Percentiles rank a stretch among this genome's conserved stretches.
These are phyloP conservation scores for Pinguiococcus pyrenoidosus DNA, from an alignment of 108 stramenopile genomes.

Conservation along the genomic window DNA sequence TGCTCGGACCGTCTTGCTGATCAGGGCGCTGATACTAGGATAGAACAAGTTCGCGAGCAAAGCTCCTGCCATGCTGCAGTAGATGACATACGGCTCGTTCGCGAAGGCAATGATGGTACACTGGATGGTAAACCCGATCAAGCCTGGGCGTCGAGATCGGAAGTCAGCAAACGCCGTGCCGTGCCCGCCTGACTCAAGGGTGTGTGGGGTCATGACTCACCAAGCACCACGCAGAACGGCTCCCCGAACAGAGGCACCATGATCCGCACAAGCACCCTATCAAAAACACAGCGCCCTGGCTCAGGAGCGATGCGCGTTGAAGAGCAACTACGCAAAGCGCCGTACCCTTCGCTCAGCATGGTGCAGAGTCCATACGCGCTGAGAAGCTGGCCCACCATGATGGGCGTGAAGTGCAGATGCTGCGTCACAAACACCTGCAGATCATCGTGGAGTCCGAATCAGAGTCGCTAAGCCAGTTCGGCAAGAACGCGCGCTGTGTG, in stretches of 20 bases:
- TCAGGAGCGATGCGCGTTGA: not conserved
- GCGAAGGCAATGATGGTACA: conserved; percentile 73
- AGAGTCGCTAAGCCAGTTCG: no score
- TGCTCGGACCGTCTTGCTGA: conserved; percentile 57
- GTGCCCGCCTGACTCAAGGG: no score
- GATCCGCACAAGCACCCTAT: conserved; percentile 68
- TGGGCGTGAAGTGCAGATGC: conserved; percentile 57
- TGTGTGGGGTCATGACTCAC: no score
- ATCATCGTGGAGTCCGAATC: no score
- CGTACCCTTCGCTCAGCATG: conserved; percentile 69
- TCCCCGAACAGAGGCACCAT: conserved; percentile 68
- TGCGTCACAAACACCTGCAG: conserved; percentile 46
- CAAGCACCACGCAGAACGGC: no score
- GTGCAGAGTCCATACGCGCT: conserved; percentile 73
- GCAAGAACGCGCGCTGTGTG: no score
- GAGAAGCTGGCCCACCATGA: conserved; percentile 75
- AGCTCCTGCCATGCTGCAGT: conserved; percentile 51
- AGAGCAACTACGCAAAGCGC: not conserved
- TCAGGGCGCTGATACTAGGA: conserved; percentile 63
- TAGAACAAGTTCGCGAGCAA: conserved; percentile 67
- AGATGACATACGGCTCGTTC: conserved; percentile 46
- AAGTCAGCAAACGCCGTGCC: no score
- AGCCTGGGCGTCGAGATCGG: conserved; percentile 56
- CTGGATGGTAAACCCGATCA: conserved; percentile 69
- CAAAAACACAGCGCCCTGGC: no score